Conservation (phyloP, 768 basidiomycete genomes). For the Dacryopinax primogenitus region DNA sequence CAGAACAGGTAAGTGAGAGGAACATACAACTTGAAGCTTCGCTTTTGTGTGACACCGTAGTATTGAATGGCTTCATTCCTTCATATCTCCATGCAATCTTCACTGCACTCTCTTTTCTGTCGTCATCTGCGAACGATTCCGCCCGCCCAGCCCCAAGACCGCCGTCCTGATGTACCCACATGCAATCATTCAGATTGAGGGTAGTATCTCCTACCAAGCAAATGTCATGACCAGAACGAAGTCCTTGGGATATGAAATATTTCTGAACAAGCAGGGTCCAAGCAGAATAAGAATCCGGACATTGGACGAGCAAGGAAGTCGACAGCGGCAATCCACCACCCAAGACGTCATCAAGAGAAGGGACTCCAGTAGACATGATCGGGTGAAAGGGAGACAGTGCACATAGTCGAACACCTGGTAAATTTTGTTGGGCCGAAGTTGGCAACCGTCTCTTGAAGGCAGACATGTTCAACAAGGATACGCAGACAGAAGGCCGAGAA, state of each 20-base stretch:
- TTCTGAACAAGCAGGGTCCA: slow-evolving; percentile 76
- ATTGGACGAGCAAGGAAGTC: slow-evolving; percentile 54
- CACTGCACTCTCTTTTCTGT: slow-evolving; percentile 41
- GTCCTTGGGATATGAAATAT: slow-evolving; percentile 81
- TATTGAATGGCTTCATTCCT: slow-evolving; percentile 82
- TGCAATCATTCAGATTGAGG: slow-evolving; percentile 55
- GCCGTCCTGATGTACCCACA: slow-evolving; percentile 54
- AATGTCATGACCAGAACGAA: slow-evolving; percentile 56
- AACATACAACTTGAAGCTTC: slow-evolving; percentile 26
- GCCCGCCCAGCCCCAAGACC: slow-evolving; percentile 14
- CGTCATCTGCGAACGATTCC: slow-evolving; percentile 18
- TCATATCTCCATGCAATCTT: slow-evolving; percentile 99
- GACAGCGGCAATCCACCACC: slow-evolving; percentile 83
- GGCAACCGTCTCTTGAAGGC: slow-evolving; percentile 25
- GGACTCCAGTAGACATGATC: slow-evolving; percentile 65
- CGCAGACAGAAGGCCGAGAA: not conserved
- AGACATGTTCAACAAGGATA: slow-evolving; percentile 21
- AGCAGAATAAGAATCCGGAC: slow-evolving; percentile 76
- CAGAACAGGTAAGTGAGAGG: slow-evolving; percentile 6
- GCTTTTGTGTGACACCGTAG: slow-evolving; percentile 47
- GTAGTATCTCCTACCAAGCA: slow-evolving; percentile 47
- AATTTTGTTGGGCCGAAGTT: slow-evolving; percentile 17
- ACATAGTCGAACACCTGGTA: slow-evolving; percentile 24
- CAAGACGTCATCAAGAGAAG: slow-evolving; percentile 88
- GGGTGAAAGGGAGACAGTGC: slow-evolving; percentile 24